Percentiles rank a stretch among this genome's conserved stretches.
Conservation (phyloP, 2,329 filamentous ascomycete species). For the Albifimbria verrucaria region DNA sequence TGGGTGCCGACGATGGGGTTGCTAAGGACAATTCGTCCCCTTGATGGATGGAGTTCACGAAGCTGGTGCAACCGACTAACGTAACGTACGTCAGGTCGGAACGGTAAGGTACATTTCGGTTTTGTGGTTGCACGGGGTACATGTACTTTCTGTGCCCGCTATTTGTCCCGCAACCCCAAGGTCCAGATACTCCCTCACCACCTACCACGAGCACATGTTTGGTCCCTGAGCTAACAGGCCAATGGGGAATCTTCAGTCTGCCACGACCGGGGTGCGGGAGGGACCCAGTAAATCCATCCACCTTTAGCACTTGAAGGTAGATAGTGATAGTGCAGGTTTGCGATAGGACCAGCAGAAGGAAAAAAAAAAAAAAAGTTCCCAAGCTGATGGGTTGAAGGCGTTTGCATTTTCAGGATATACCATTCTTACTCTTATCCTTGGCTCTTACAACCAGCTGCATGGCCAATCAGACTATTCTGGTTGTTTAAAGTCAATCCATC, state of each 20-base stretch:
- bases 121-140: background rate
- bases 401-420: too few species aligned
- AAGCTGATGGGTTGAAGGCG: background rate
- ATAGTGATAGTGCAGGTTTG: background rate
- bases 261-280: background rate
- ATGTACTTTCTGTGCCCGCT: background rate
- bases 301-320: too few species aligned
- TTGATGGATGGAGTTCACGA: background rate
- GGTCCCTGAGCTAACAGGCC: too few species aligned
- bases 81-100: background rate
- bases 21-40: background rate
- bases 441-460: too few species aligned
- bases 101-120: background rate
- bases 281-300: background rate
- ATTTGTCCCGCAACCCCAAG: background rate
- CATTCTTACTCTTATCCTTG: too few species aligned
- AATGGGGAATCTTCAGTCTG: too few species aligned
- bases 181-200: too few species aligned
- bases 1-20: background rate
- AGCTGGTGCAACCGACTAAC: background rate
- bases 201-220: too few species aligned
- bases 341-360: background rate
- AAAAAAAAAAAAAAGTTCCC: slow-evolving; percentile 3
- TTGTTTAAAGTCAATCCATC: too few species aligned
- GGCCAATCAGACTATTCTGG: too few species aligned